phyloP scores from a whole-genome alignment of 371 early-diverging fungal genomes.

The Rhizopus arrhizus region DNA sequence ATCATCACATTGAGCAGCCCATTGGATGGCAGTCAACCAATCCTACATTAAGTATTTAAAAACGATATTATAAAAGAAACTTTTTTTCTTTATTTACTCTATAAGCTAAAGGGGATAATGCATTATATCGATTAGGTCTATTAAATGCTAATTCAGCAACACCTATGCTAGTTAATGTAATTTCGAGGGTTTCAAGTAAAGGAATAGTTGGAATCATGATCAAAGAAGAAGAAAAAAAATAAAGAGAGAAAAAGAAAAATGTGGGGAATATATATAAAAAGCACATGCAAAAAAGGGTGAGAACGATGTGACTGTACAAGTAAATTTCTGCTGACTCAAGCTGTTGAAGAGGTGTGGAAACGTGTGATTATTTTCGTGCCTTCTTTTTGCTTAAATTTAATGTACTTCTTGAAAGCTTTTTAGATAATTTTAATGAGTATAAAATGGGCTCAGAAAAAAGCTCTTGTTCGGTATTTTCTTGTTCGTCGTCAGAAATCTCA shows the following conservation, averaged over 20 bases:
- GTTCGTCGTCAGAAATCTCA: constrained; percentile 21
- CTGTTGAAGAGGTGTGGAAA: background rate
- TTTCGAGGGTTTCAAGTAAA: constrained; percentile 54
- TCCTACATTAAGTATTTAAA: constrained; percentile 37
- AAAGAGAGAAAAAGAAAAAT: constrained; percentile 2
- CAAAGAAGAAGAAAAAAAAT: background rate
- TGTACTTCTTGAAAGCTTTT: constrained; percentile 16
- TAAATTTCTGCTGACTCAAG: constrained; percentile 24
- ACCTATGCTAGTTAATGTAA: constrained; percentile 55
- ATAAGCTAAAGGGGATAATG: constrained; percentile 65
- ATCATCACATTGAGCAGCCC: constrained; percentile 53
- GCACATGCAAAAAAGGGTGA: constrained; percentile 11
- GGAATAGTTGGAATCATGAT: constrained; percentile 37
- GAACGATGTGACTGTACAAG: constrained; percentile 25
- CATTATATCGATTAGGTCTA: constrained; percentile 66
- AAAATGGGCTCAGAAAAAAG: background rate
- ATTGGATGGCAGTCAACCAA: constrained; percentile 62
- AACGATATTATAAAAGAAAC: background rate
- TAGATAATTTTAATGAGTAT: constrained; percentile 17
- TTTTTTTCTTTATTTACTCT: constrained; percentile 28
- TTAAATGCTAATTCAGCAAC: constrained; percentile 71
- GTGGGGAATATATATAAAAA: background rate
- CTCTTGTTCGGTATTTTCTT: background rate
- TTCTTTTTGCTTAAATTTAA: constrained; percentile 14
- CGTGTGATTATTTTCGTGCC: background rate